Base-by-base conservation (phyloP, 2,329 filamentous ascomycete genomes). In the Curvularia eragrostidis region DNA sequence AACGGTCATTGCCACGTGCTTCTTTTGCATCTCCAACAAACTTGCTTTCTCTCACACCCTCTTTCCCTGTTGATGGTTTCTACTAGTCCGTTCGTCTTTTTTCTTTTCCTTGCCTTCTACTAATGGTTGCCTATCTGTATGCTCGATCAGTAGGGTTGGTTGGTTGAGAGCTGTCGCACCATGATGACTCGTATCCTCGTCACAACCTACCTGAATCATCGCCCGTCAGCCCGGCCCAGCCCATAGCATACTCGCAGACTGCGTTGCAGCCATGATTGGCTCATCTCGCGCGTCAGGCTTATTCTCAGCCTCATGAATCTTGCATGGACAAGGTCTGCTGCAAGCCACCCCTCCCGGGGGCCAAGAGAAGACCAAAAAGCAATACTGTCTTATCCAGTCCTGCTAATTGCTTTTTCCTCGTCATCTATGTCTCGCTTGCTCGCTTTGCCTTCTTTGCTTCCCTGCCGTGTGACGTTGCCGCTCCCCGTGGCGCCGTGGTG, bases 111-210 rank as follows among this genome's bases (percentile, higher is more conserved):
- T n/a, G 6, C 32, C 32, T n/a, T 36, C 5, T 3, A 7, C 32
- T 10, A 21, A 42, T 21, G 3, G 39, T 21, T 21, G 30, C 30
- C 30, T 42, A 15, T 18, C 39, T 21, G 9, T 19, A 10, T 19
- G 38, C 23, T 23, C 38, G 19, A 13, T 15, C 12, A 3, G 15
- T 32, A 10, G 12, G 32, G 32, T 36, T n/a, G 32, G 32, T 36
- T n/a, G 3, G 12, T 36, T 12, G 32, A 15, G 15, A 12, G 52
- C 59, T 49, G 51, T 60, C 38, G 41, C 42, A 54, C 34, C 58
- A 53, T 56, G 62, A 53, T 60, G 62, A 60, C 59, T 60, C 51
- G 56, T 28, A 50, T 12, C 12, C 44, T 39, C 48, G 52, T 62
- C 57, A 60, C 57, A 58, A 49, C 30, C 43, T 23, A 38, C 19